Percentiles rank a stretch among this genome's conserved stretches.
Conservation (phyloP, 108 stramenopile species). For the Mayamaea pseudoterrestris region DNA sequence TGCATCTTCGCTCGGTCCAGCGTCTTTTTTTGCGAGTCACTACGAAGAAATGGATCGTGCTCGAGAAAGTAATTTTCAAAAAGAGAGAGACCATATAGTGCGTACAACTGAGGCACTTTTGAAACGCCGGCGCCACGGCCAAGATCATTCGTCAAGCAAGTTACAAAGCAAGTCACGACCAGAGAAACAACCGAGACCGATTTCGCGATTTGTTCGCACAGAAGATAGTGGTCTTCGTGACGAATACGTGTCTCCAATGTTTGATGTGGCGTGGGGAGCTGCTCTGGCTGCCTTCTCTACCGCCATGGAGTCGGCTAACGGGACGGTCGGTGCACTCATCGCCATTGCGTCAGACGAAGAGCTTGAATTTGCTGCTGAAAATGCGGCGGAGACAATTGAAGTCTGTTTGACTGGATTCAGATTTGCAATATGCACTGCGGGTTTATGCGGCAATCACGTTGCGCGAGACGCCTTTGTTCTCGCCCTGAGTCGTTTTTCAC, state of each 20-base stretch:
- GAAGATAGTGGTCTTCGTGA: conserved; percentile 68
- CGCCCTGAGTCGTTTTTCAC: conserved; percentile 85
- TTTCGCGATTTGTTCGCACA: conserved; percentile 47
- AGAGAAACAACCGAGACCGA: not conserved
- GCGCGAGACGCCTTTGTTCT: conserved; percentile 87
- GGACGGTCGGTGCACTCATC: conserved; percentile 53
- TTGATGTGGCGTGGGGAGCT: conserved; percentile 96
- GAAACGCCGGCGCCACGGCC: conserved; percentile 31
- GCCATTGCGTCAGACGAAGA: conserved; percentile 78
- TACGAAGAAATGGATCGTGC: conserved; percentile 68
- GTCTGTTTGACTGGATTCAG: conserved; percentile 81
- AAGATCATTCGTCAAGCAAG: conserved; percentile 13
- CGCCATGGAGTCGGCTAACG: conserved; percentile 82
- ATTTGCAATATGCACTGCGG: conserved; percentile 76
- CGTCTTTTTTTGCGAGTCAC: conserved; percentile 61
- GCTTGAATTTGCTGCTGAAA: conserved; percentile 67
- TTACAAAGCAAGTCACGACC: not conserved
- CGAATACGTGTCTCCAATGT: conserved; percentile 93
- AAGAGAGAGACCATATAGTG: conserved; percentile 93
- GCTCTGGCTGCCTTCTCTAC: conserved; percentile 90
- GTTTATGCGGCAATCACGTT: conserved; percentile 66
- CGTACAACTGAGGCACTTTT: conserved; percentile 80
- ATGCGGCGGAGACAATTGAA: conserved; percentile 67
- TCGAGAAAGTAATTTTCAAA: conserved; percentile 68
- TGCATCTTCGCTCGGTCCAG: conserved; percentile 10